Evolutionary conservation across 2,329 filamentous ascomycete species (phyloP).

Genomic region (Plectosphaerella sp.): DNA sequence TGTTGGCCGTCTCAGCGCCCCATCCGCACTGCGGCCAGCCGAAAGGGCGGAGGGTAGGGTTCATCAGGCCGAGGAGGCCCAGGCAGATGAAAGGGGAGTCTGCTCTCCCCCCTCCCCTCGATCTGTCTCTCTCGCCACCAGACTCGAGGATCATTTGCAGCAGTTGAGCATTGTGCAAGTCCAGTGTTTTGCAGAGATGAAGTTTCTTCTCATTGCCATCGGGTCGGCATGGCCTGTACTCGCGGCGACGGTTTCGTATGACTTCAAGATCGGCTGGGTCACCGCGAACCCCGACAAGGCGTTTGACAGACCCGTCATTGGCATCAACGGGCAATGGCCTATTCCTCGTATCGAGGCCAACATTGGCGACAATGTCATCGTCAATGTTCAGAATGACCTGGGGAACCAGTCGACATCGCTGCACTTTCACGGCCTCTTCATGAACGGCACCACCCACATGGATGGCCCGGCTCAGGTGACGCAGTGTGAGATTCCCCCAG

Average conservation of each 20-base stretch:
- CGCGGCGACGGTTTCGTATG: slow-evolving; percentile 45
- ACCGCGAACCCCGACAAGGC: slow-evolving; percentile 66
- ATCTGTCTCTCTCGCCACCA: background rate
- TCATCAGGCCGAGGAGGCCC: too few species aligned
- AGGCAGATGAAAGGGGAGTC: background rate
- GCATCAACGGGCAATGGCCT: slow-evolving; percentile 75
- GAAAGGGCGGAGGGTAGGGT: too few species aligned
- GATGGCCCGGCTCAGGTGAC: slow-evolving; percentile 64
- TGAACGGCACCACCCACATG: slow-evolving; percentile 65
- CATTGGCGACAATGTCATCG: slow-evolving; percentile 56
- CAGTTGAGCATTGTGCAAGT: background rate
- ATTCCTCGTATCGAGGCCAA: slow-evolving; percentile 61
- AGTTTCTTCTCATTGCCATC: background rate
- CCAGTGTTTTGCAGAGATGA: background rate
- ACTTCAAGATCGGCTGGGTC: slow-evolving; percentile 71
- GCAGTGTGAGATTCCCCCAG: slow-evolving; percentile 57
- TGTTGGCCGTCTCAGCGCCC: background rate
- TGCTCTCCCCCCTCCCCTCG: background rate
- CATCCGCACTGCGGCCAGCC: too few species aligned
- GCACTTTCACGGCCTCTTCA: slow-evolving; percentile 69
- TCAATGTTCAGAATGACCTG: slow-evolving; percentile 55
- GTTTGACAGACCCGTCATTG: slow-evolving; percentile 62
- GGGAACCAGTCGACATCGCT: slow-evolving; percentile 60
- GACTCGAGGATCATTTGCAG: background rate
- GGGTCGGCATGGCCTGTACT: slow-evolving; percentile 5